phyloP scores from a whole-genome alignment of 2,329 filamentous ascomycete species.

The Ophiostoma triangulosporum region DNA sequence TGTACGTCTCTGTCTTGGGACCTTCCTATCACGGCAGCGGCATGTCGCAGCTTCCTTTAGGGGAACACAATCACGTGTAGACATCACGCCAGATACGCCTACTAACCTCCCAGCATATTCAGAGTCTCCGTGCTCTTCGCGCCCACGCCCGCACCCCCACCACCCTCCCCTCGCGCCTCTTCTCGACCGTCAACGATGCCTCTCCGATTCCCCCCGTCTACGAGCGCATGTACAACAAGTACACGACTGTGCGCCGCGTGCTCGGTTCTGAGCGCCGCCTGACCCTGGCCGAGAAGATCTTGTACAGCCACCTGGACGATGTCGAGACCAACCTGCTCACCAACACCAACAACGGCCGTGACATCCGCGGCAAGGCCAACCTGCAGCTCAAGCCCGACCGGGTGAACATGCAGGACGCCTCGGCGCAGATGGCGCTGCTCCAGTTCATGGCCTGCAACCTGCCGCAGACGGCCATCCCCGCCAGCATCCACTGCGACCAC shows the following conservation, averaged over 20 bases:
- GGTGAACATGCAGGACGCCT: slow-evolving; percentile 98
- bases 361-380: slow-evolving; percentile 78
- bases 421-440: slow-evolving; percentile 92
- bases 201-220: slow-evolving; percentile 55
- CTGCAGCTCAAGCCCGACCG: slow-evolving; percentile 94
- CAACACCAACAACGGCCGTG: slow-evolving; percentile 68
- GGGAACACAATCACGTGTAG: not conserved
- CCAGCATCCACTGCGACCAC: slow-evolving; percentile 97
- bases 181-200: slow-evolving; percentile 25
- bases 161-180: slow-evolving; percentile 19
- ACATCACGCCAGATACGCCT: not conserved
- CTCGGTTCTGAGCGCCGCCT: slow-evolving; percentile 50
- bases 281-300: slow-evolving; percentile 92
- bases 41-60: not conserved
- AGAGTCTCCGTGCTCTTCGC: slow-evolving; percentile 19
- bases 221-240: slow-evolving; percentile 63
- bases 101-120: slow-evolving; percentile 19
- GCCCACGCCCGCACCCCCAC: no score
- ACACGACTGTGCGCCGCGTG: slow-evolving; percentile 60
- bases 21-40: slow-evolving; percentile 4
- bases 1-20: slow-evolving; percentile 5
- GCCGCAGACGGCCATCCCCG: slow-evolving; percentile 78
- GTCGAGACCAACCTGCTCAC: slow-evolving; percentile 76
- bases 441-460: slow-evolving; percentile 98
- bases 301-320: slow-evolving; percentile 89